Conservation (phyloP, 2,329 filamentous ascomycete species). For the Ophiostoma piceae region DNA sequence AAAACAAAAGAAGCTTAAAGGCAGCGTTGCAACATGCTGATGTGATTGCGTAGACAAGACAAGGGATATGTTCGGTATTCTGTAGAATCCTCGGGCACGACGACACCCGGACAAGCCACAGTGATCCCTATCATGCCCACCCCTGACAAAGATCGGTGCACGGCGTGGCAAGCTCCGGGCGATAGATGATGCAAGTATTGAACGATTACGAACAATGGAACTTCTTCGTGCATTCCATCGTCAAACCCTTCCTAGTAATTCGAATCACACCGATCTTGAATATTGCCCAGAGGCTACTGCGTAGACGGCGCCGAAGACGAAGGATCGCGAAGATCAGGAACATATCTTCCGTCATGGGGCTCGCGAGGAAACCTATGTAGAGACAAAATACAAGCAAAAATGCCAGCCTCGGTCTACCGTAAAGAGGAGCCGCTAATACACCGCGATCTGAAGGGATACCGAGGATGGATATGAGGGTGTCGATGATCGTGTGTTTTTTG, state of each 20-base stretch:
- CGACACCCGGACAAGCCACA: not conserved
- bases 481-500: not conserved
- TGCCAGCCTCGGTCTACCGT: not conserved
- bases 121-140: not conserved
- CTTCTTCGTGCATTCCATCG: not conserved
- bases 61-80: not conserved
- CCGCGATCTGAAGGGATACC: constrained; percentile 6
- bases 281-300: not conserved
- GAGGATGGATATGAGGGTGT: not conserved
- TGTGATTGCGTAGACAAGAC: not conserved
- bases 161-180: not conserved
- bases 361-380: too few species aligned
- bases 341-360: not conserved
- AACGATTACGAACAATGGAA: not conserved
- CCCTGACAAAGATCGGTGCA: not conserved
- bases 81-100: not conserved
- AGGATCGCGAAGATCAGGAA: not conserved
- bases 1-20: not conserved
- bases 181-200: not conserved
- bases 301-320: not conserved
- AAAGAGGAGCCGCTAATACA: not conserved
- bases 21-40: not conserved
- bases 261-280: not conserved
- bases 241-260: not conserved
- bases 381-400: not conserved